Evolutionary conservation across 352 stramenopile genomes (phyloP).

Genomic region (Blastocystis sp.): DNA sequence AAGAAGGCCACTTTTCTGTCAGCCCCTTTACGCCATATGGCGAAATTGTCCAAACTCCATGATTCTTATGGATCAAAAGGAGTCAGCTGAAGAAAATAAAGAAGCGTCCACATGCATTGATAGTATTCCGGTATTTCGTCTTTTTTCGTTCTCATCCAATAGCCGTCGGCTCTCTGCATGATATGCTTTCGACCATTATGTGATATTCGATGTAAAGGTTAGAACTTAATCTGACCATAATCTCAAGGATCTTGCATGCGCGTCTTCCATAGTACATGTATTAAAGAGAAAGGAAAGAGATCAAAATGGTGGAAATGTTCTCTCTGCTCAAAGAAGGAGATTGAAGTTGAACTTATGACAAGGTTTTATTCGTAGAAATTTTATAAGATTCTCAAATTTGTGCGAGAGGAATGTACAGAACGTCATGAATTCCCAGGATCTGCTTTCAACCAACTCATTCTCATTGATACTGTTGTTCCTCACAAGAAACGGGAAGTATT

Average conservation of each 20-base stretch:
- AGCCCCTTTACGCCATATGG: too few species aligned
- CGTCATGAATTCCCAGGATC: constrained; percentile 19
- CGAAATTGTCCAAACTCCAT: background rate
- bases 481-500: constrained; percentile 39
- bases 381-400: constrained; percentile 1
- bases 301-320: constrained; percentile 23
- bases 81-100: background rate
- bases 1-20: too few species aligned
- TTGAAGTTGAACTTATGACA: background rate
- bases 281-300: background rate
- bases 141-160: background rate
- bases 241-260: constrained; percentile 21
- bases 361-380: constrained; percentile 2
- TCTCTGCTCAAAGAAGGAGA: constrained; percentile 49
- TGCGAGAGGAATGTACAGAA: background rate
- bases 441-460: constrained; percentile 38
- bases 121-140: background rate
- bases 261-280: constrained; percentile 22
- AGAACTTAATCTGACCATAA: background rate
- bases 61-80: constrained; percentile 15
- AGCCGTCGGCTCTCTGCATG: constrained; percentile 39
- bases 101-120: background rate
- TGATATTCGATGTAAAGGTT: constrained; percentile 42
- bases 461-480: constrained; percentile 40
- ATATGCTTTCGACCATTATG: constrained; percentile 42